Evolutionary conservation across 805 yeast species (phyloP), one percentile per base, ranked within the genome.

Genomic region (Geotrichum ghanense): DNA sequence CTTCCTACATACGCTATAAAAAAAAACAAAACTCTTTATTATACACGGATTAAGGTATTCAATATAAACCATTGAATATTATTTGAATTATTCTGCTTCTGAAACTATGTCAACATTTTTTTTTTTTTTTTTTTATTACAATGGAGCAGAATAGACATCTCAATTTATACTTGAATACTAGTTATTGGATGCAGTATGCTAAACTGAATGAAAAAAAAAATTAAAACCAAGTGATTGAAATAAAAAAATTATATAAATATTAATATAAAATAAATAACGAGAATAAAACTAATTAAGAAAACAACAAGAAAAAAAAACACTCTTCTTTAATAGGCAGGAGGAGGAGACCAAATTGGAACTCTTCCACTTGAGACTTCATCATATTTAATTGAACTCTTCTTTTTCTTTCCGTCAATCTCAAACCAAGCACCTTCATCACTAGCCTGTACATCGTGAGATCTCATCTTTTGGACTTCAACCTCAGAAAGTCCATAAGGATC

Each of bases 401-500:
- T 69, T 51, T 56, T 53, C 47, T 50, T 49, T 42, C 58, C 62
- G 44, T 56, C 50, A 41, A 63, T 57, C 50, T 72, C 66, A 48
- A 84, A 76, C 42, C 67, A 62, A 0, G 95, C 76, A 53, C 81
- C 80, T 42, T 73, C 78, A 59, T 88, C 95, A 46, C 76, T 69
- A 44, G 84, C 78, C 16, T 74, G 71, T 43, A 87, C 75, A 5
- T 78, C 69, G 1, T 70, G 73, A 19, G 67, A 61, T 9, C 57
- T 56, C 45, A 85, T 71, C 39, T 76, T 68, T 35, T 72, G 73
- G 20, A 83, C 79, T 55, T 81, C 78, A 12, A 57, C 60, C 1
- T 70, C 65, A 1, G 95, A 83, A 55, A 86, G 74, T 1, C 97
- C 97, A 75, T 78, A 76, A 7, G 85, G 81, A 62, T 90, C 98